Conservation (phyloP, 345 rosid species). For the Rhizophora apiculata region DNA sequence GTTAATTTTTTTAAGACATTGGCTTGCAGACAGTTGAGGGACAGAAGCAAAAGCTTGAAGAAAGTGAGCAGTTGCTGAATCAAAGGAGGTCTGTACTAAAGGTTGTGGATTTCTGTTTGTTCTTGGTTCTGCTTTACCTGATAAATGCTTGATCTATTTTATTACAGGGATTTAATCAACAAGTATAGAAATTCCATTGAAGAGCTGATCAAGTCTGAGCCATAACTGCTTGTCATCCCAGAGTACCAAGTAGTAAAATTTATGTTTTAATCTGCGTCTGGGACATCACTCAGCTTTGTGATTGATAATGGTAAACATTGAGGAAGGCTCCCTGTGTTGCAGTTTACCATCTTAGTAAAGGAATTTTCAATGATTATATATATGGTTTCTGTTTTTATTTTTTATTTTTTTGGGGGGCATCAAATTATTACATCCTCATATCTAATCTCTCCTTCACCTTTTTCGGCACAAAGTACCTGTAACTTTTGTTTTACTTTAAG, state of each 20-base stretch:
- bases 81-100: conserved; percentile 47
- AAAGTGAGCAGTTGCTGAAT: conserved; percentile 50
- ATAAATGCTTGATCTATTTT: conserved; percentile 3
- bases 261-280: not conserved
- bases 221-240: conserved; percentile 21
- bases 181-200: conserved; percentile 62
- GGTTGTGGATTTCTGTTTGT: not conserved
- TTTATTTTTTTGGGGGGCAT: no score
- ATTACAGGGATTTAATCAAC: conserved; percentile 59
- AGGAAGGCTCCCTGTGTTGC: not conserved
- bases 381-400: no score
- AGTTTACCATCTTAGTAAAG: not conserved
- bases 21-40: conserved; percentile 63
- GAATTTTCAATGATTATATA: no score
- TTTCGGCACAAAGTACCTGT: no score
- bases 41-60: conserved; percentile 67
- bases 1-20: not conserved
- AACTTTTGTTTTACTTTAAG: no score
- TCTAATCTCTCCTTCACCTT: no score
- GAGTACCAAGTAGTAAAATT: conserved; percentile 12
- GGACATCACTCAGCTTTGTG: not conserved
- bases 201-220: conserved; percentile 52
- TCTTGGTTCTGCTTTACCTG: conserved; percentile 5
- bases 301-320: not conserved
- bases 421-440: no score